A percentile compares a stretch with the other conserved stretches of the same genome.
phyloP scores from a whole-genome alignment of 2,329 filamentous ascomycete genomes.

The Aspergillus clavatus region DNA sequence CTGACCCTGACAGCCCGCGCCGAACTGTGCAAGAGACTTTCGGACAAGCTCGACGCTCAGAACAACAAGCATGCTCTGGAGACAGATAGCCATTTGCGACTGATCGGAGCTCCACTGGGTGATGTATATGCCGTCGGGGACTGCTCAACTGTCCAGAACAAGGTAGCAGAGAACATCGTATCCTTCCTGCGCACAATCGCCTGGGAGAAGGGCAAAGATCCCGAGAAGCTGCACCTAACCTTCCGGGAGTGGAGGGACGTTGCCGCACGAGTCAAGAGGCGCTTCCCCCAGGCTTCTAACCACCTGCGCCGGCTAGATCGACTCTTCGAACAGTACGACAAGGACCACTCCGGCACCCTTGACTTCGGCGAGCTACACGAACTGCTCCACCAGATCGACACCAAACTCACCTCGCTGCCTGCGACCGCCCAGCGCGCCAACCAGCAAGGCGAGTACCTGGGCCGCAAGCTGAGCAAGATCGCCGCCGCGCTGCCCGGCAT shows the following conservation, averaged over 20 bases:
- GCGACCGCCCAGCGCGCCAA: conserved; percentile 95
- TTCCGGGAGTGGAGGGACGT: conserved; percentile 86
- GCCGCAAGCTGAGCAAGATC: conserved; percentile 88
- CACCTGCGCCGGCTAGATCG: conserved; percentile 87
- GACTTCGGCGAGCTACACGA: conserved; percentile 90
- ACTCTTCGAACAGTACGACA: conserved; percentile 88
- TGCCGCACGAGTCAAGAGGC: conserved; percentile 74
- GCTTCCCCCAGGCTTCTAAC: conserved; percentile 83
- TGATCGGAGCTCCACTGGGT: conserved; percentile 82
- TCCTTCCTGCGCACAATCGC: conserved; percentile 83
- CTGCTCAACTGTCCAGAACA: conserved; percentile 96
- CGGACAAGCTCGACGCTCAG: conserved; percentile 71
- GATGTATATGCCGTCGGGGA: conserved; percentile 97
- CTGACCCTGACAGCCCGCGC: conserved; percentile 57
- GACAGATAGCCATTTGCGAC: conserved; percentile 85
- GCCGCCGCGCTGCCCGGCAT: conserved; percentile 72
- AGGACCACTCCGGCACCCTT: conserved; percentile 85
- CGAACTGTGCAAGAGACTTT: conserved; percentile 69
- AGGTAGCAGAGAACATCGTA: conserved; percentile 84
- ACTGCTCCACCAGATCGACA: conserved; percentile 86
- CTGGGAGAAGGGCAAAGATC: conserved; percentile 87
- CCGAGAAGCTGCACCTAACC: conserved; percentile 77
- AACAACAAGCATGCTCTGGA: conserved; percentile 89
- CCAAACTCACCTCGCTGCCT: conserved; percentile 86
- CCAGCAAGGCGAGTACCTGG: conserved; percentile 91